Evolutionary conservation across 768 basidiomycete species (phyloP), one percentile per base, ranked within the genome.

Genomic region (Lactarius akahatsu): DNA sequence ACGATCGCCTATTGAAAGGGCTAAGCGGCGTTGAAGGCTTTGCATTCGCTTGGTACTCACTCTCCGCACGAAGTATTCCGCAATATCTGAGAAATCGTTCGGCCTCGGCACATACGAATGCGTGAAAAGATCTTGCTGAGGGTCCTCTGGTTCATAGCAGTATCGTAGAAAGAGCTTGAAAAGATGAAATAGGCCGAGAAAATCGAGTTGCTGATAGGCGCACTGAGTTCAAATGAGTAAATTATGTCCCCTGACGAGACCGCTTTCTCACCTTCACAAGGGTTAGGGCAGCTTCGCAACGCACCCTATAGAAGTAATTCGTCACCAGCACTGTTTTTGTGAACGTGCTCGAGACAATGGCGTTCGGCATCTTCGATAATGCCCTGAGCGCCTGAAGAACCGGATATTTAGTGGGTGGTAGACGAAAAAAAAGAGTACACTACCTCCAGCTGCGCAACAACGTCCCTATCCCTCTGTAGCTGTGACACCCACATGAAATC

Each of bases 401-500:
- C 50, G 62, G 23, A 36, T n/a, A 41, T 45, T 65, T 32, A 70
- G 69, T 66, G 60, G 41, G 50, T 70, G 70, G 41, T 65, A 63
- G 32, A 58, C 23, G 8, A 30, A 30, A 68, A 15, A 15, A 41
- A 40, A 18, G 32, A 26, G 47, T 54, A 61, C 40, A 28, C 18
- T 45, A 93, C 96, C 88, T 98, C 96, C 16, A 98, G 80, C 76
- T 99, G 97, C 2, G 96, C 97, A 26, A 98, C 90, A 43, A 99
- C 96, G 77, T 99, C 97, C 68, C 94, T 81, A 77, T 99, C 97
- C 63, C 95, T 82, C 77, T 96, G 94, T 59, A 99, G 79, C 75
- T 98, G 97, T 47, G 90, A 93, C 26, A 96, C 91, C 95, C 96
- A 99, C 93, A 96, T 96, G 73, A 95, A 98, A 79, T 96, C 95